These are phyloP conservation scores for Phytophthora rubi DNA, from an alignment of 352 stramenopile species.

Conservation along the genomic window DNA sequence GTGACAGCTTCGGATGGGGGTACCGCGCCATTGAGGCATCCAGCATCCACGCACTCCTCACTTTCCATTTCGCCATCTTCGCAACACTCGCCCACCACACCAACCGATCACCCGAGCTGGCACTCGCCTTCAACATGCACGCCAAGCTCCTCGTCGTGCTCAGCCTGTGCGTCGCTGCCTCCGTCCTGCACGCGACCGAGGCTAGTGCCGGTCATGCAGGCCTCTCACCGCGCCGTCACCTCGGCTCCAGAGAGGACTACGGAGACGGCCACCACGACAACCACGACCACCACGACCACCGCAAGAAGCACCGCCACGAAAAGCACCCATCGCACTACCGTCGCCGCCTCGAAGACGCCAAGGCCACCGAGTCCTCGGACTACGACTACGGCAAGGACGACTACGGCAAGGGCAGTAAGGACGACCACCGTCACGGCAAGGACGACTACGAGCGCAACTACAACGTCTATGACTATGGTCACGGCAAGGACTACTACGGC, in stretches of 20 bases:
- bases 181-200: constrained; percentile 9
- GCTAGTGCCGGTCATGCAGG: not conserved
- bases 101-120: too few relatives aligned
- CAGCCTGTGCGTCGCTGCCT: constrained; percentile 9
- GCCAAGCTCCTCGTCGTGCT: constrained; percentile 15
- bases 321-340: too few relatives aligned
- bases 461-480: too few relatives aligned
- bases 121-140: constrained; percentile 12
- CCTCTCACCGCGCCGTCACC: constrained; percentile 16
- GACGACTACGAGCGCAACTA: too few relatives aligned
- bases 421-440: too few relatives aligned
- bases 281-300: constrained; percentile 11
- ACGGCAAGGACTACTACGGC: too few relatives aligned
- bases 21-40: not conserved
- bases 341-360: too few relatives aligned
- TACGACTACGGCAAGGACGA: too few relatives aligned
- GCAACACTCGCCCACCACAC: constrained; percentile 2
- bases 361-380: too few relatives aligned
- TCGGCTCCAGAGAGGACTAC: not conserved
- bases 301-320: not conserved
- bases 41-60: not conserved
- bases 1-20: too few relatives aligned
- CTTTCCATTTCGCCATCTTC: constrained; percentile 10
- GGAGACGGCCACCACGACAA: not conserved
- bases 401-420: too few relatives aligned